Evolutionary conservation across 257 asterid genomes (phyloP).

Genomic region (Linderniella brevidens): DNA sequence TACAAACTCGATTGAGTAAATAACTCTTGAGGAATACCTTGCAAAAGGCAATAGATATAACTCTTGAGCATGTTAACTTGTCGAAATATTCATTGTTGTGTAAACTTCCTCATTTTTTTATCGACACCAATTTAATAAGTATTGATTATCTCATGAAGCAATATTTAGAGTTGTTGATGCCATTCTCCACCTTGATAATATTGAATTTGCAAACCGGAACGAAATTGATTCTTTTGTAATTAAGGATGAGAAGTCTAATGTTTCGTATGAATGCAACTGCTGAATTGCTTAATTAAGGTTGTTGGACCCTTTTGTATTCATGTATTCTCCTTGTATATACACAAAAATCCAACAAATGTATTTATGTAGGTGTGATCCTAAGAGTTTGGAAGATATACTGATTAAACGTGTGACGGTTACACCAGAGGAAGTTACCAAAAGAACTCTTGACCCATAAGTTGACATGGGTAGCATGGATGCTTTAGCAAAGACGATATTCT

Average conservation of each 20-base stretch:
- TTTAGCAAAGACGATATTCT: conserved; percentile 80
- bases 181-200: conserved; percentile 87
- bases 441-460: conserved; percentile 88
- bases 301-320: conserved; percentile 7
- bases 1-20: conserved; percentile 73
- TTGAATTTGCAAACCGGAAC: conserved; percentile 83
- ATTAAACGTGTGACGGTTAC: conserved; percentile 97
- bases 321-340: not conserved
- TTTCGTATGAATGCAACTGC: conserved; percentile 78
- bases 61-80: conserved; percentile 67
- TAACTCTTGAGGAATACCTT: conserved; percentile 81
- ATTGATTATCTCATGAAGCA: conserved; percentile 47
- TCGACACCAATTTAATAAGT: too few relatives aligned
- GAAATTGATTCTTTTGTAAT: conserved; percentile 95
- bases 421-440: conserved; percentile 85
- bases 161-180: conserved; percentile 95
- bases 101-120: conserved; percentile 8
- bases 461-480: conserved; percentile 97
- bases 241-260: conserved; percentile 81
- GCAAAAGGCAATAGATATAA: conserved; percentile 98
- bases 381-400: conserved; percentile 89
- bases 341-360: not conserved
- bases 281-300: conserved; percentile 66
- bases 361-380: conserved; percentile 69
- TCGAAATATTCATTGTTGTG: conserved; percentile 10